phyloP scores from a whole-genome alignment of 768 basidiomycete species.

The Dacryopinax primogenitus region DNA sequence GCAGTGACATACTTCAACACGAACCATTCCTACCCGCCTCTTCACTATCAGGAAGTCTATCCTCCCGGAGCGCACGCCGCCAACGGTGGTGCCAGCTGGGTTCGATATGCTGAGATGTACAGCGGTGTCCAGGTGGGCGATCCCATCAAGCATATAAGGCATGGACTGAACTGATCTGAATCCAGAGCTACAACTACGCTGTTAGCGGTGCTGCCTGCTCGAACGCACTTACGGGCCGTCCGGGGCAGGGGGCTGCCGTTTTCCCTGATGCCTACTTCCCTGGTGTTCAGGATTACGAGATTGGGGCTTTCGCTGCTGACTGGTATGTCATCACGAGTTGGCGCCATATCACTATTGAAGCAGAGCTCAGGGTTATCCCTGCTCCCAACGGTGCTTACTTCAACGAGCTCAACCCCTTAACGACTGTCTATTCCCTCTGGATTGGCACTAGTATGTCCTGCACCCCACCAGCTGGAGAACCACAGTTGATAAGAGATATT shows the following conservation, averaged over 20 bases:
- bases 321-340: background rate
- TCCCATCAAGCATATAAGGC: background rate
- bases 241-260: background rate
- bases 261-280: slow-evolving; percentile 8
- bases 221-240: background rate
- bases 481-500: background rate
- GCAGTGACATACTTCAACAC: slow-evolving; percentile 1
- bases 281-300: slow-evolving; percentile 11
- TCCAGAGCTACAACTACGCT: slow-evolving; percentile 7
- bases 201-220: slow-evolving; percentile 11
- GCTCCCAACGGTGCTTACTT: background rate
- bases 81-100: slow-evolving; percentile 6
- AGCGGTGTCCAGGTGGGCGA: background rate
- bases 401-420: slow-evolving; percentile 8
- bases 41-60: slow-evolving; percentile 4
- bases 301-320: slow-evolving; percentile 8
- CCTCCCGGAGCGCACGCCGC: background rate
- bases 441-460: slow-evolving; percentile 7
- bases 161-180: background rate
- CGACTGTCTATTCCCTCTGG: slow-evolving; percentile 9
- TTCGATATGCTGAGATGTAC: slow-evolving; percentile 7
- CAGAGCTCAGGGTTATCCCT: background rate
- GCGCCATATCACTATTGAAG: background rate
- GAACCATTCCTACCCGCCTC: slow-evolving; percentile 1
- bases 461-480: background rate